Evolutionary conservation across 2,329 filamentous ascomycete genomes (phyloP), one percentile per base, ranked within the genome.

Genomic region (Trichoderma sp.): DNA sequence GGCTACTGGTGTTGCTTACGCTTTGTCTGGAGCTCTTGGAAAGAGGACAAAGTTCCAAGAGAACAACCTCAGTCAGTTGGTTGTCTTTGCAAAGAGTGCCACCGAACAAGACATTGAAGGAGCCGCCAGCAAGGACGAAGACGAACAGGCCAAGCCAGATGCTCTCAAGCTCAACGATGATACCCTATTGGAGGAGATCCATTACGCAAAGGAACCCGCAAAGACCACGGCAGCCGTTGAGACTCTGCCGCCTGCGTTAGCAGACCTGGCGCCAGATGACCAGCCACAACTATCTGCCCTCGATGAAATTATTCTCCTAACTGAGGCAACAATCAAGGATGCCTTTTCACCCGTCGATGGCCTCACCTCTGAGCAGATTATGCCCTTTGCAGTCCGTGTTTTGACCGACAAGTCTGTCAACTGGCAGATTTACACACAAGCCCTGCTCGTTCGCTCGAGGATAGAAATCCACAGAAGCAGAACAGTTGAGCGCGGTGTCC

Each of bases 371-470:
- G 95, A 98, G 84, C 95, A 98, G 82, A 96, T 97, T 5, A 85
- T 97, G 1, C 97, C 97, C 0, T 99, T 96, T 82, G 97, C 97
- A 0, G 93, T 92, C 2, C 91, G 97, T 56, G 97, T 98, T 0
- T 88, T 99, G 1, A 90, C 93, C 9, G 95, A 97, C 76, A 95
- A 96, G 79, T 93, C 93, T 63, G 96, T 95, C 1, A 99, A 98
- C 83, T 99, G 97, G 97, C 97, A 98, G 83, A 93, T 98, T 41
- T 98, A 98, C 82, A 98, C 97, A 0, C 95, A 98, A 82, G 97
- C 95, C 0, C 87, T 99, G 9, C 88, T 99, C 0, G 94, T 98
- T 2, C 90, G 97, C 62, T 97, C 94, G 76, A 90, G 97, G 18
- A 96, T 98, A 73, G 97, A 99, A 84, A 89, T 95, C 0, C 95